A percentile compares a stretch with the other conserved stretches of the same genome.
phyloP scores from a whole-genome alignment of 1,284 basidiomycete species.

The Naganishia cerealis region DNA sequence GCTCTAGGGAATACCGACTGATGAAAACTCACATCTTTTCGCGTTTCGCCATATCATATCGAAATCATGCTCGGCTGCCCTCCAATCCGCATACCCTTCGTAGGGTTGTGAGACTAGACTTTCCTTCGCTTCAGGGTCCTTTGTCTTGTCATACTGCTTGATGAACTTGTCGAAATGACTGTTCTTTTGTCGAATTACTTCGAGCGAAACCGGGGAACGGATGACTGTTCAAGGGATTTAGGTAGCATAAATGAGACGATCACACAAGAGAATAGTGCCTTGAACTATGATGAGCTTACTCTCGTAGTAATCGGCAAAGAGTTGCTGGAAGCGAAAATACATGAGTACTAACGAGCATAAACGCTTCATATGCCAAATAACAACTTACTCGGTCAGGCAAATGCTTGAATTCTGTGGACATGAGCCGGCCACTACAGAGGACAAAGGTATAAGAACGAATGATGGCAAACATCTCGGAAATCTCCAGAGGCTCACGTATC shows the following conservation, averaged over 20 bases:
- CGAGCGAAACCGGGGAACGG: conserved; percentile 20
- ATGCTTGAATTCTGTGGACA: conserved; percentile 22
- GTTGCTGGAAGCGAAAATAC: background rate
- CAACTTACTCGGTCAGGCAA: conserved; percentile 19
- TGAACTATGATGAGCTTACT: background rate
- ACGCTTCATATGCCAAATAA: background rate
- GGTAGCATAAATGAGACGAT: background rate
- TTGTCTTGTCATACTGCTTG: conserved; percentile 28
- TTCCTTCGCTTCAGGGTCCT: conserved; percentile 5
- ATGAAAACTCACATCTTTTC: conserved; percentile 31
- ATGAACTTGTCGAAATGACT: conserved; percentile 22
- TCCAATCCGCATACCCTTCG: conserved; percentile 27
- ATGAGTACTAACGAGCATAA: background rate
- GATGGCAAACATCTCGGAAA: background rate
- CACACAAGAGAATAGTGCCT: background rate
- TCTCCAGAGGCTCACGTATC: conserved; percentile 10
- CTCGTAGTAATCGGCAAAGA: conserved; percentile 26
- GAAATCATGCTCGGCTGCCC: conserved; percentile 32
- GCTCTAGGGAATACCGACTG: background rate
- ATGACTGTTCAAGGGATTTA: conserved; percentile 3
- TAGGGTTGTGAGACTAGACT: conserved; percentile 12
- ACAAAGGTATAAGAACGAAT: too few species aligned
- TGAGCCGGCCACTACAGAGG: conserved; percentile 1
- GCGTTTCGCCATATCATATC: conserved; percentile 34
- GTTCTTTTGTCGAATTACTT: conserved; percentile 15